Base-by-base conservation (phyloP, 257 asterid species). In the Salvia splendens region DNA sequence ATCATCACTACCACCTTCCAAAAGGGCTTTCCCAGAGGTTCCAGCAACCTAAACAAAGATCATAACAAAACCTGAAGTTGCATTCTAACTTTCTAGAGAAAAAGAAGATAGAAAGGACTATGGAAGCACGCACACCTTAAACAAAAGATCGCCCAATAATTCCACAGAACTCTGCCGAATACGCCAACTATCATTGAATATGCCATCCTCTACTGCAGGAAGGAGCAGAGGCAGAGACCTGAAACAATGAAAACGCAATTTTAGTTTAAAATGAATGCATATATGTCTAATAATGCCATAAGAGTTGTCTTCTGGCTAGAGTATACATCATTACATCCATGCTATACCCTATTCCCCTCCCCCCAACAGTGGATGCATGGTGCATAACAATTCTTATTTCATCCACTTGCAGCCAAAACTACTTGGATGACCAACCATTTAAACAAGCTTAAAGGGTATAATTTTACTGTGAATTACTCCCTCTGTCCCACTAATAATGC, bases 141-240 rank as follows among this genome's bases (percentile, higher is more conserved):
- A 93, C 77, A 93, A 79, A 73, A 93, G 99, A 78, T 93, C 99
- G 40, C 99, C 99, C 76, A 93, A 75, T 77, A 93, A 82, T 64
- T 93, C 99, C 77, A 93, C 99, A 74, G 99, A 93, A 82, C 99
- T 93, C 85, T 93, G 99, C 76, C 99, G 85, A 75, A 93, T 90
- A 69, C 99, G 97, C 99, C 99, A 93, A 71, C 69, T 93, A 78
- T 93, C 99, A 83, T 93, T 86, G 88, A 93, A 90, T 67, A 93
- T 93, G 63, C 97, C 99, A 83, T 93, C 99, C 83, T 93, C 99
- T 58, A 93, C 99, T 45, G 96, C 96, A 15, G 99, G 99, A 77
- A 93, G 99, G 67, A 93, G 95, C 71, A 93, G 81, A 47, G 97
- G 99, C 84, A 93, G 78, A 70, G 99, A 88, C 75, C 99, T 93